phyloP scores from a whole-genome alignment of 1,139 yeast species.

The Saccharomycopsis phalli region DNA sequence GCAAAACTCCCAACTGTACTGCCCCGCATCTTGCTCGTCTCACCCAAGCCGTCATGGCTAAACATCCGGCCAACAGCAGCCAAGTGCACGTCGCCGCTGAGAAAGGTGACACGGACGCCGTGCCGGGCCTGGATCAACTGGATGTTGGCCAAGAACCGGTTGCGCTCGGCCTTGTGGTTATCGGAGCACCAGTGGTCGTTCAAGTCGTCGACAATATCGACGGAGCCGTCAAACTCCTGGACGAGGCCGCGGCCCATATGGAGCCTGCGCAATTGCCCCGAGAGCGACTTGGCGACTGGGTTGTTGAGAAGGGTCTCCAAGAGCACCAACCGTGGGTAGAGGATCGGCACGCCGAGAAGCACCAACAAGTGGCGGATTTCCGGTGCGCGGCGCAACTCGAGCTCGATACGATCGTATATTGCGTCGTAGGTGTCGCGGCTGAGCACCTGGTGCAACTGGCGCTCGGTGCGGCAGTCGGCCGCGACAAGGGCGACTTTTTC shows the following conservation, averaged over 20 bases:
- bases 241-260: conserved; percentile 48
- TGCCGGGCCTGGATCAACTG: conserved; percentile 43
- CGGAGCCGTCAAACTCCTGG: conserved; percentile 70
- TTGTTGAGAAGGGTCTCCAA: conserved; percentile 45
- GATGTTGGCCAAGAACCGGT: conserved; percentile 39
- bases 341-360: conserved; percentile 76
- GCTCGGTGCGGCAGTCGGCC: conserved; percentile 72
- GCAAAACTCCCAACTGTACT: not conserved
- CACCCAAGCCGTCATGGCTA: too few relatives aligned
- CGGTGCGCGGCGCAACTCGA: conserved; percentile 42
- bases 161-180: conserved; percentile 59
- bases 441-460: conserved; percentile 45
- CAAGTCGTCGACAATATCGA: conserved; percentile 71
- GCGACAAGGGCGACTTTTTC: conserved; percentile 51
- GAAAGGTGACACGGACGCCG: conserved; percentile 56
- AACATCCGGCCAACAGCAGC: conserved; percentile 60
- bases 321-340: conserved; percentile 76
- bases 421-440: conserved; percentile 38
- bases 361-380: conserved; percentile 58
- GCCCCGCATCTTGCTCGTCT: not conserved
- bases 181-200: conserved; percentile 81
- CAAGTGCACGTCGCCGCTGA: conserved; percentile 76
- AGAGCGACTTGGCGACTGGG: conserved; percentile 31
- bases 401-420: conserved; percentile 42
- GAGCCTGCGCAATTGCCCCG: conserved; percentile 48